Evolutionary conservation across 352 stramenopile species (phyloP).

Genomic region (Phytopythium montanum): DNA sequence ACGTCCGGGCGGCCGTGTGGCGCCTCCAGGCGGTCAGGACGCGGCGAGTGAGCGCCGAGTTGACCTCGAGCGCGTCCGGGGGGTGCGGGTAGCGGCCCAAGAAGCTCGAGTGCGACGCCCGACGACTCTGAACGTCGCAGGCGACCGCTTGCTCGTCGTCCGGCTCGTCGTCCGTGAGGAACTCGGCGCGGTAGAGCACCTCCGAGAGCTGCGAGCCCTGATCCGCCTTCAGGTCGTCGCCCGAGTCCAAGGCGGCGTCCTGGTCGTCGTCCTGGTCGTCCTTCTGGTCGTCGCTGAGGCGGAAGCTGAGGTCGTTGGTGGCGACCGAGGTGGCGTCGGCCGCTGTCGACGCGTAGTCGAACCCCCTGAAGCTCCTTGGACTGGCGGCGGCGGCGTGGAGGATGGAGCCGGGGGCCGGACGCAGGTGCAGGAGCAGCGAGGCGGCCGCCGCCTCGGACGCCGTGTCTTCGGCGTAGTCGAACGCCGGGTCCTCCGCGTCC

Average conservation of each 20-base stretch:
- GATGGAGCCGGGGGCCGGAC: conserved; percentile 1
- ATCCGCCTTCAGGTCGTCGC: conserved; percentile 38
- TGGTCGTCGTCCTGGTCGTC: conserved; percentile 25
- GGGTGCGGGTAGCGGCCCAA: not conserved
- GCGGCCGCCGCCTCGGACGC: conserved; percentile 7
- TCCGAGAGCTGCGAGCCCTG: conserved; percentile 60
- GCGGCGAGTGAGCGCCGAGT: conserved; percentile 21
- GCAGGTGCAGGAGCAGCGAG: not conserved
- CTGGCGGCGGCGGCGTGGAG: not conserved
- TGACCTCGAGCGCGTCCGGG: not conserved
- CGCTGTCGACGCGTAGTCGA: conserved; percentile 56
- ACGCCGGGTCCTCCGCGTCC: conserved; percentile 55
- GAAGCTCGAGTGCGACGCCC: not conserved
- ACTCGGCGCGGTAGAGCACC: conserved; percentile 45
- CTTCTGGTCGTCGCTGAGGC: conserved; percentile 7
- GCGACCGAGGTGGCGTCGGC: conserved; percentile 19
- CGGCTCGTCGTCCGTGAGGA: conserved; percentile 28
- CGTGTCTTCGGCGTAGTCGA: conserved; percentile 71
- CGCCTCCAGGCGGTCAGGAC: conserved; percentile 12
- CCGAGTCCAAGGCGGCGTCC: conserved; percentile 4
- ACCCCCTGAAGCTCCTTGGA: conserved; percentile 4
- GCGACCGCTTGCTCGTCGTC: not conserved
- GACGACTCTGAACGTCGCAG: not conserved
- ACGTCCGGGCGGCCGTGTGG: conserved; percentile 8
- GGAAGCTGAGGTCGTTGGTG: conserved; percentile 12